phyloP scores from a whole-genome alignment of 1,139 yeast genomes.

The Zhuliangozyma blackwelliae region DNA sequence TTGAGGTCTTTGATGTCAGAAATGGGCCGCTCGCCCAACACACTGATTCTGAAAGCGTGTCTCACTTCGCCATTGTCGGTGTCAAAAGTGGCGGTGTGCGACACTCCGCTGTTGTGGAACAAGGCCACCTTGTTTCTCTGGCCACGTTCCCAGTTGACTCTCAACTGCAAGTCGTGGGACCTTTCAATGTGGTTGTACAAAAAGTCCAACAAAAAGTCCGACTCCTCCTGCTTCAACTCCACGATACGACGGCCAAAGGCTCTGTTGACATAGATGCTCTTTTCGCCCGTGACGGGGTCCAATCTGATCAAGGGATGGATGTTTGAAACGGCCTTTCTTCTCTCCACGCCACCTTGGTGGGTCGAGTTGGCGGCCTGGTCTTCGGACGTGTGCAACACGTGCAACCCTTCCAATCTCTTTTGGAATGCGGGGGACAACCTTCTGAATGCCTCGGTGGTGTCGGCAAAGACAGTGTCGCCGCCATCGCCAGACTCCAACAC shows the following conservation, averaged over 20 bases:
- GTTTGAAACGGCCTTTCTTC: slow-evolving; percentile 40
- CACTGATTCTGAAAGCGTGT: slow-evolving; percentile 43
- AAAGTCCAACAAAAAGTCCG: slow-evolving; percentile 46
- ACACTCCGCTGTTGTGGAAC: slow-evolving; percentile 45
- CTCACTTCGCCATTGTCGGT: slow-evolving; percentile 32
- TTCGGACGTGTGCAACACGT: slow-evolving; percentile 59
- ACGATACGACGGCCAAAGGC: slow-evolving; percentile 54
- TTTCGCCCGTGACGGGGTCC: slow-evolving; percentile 55
- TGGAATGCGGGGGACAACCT: slow-evolving; percentile 28
- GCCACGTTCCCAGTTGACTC: slow-evolving; percentile 50
- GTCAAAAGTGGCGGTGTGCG: slow-evolving; percentile 41
- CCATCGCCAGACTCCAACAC: slow-evolving; percentile 32
- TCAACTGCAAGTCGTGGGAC: slow-evolving; percentile 50
- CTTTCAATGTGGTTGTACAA: slow-evolving; percentile 44
- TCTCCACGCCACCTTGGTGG: slow-evolving; percentile 36
- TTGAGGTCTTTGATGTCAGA: slow-evolving; percentile 30
- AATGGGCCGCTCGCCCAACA: slow-evolving; percentile 47
- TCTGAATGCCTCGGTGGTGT: slow-evolving; percentile 28
- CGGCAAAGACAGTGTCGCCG: slow-evolving; percentile 32
- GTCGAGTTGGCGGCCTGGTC: slow-evolving; percentile 57
- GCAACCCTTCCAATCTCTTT: slow-evolving; percentile 24
- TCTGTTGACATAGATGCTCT: slow-evolving; percentile 48
- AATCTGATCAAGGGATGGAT: slow-evolving; percentile 55
- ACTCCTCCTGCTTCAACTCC: slow-evolving; percentile 55
- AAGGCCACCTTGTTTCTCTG: slow-evolving; percentile 48